Evolutionary conservation across 225 moss, liverwort and hornwort species (phyloP).

Genomic region (Sphagnum tenellum): DNA sequence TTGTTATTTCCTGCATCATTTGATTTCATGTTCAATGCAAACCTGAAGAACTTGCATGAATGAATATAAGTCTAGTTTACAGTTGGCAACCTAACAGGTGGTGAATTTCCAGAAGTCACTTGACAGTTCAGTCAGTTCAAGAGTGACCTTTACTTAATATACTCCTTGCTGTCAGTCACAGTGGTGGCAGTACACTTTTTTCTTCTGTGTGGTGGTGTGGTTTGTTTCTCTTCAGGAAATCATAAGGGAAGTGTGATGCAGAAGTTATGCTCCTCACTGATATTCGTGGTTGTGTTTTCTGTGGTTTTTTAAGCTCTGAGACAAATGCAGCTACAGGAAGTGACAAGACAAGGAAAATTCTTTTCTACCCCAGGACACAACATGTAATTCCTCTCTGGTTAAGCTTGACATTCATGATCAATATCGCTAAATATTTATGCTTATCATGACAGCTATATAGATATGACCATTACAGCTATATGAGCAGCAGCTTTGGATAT

Average conservation of each 20-base stretch:
- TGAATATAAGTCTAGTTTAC: not conserved
- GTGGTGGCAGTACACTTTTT: not conserved
- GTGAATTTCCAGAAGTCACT: too few relatives aligned
- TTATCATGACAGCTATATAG: too few relatives aligned
- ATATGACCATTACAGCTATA: too few relatives aligned
- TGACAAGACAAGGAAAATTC: constrained; percentile 22
- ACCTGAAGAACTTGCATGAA: not conserved
- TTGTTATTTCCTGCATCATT: not conserved
- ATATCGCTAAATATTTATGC: not conserved
- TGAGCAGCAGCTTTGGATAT: too few relatives aligned
- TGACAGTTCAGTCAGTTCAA: not conserved
- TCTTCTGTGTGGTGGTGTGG: too few relatives aligned
- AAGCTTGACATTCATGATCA: not conserved
- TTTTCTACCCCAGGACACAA: constrained; percentile 68
- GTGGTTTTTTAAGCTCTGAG: not conserved
- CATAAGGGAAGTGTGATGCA: too few relatives aligned
- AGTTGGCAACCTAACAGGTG: not conserved
- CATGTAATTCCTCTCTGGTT: constrained; percentile 17
- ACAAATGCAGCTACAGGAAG: not conserved
- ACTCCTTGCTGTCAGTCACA: not conserved
- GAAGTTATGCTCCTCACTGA: too few relatives aligned
- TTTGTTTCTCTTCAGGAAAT: too few relatives aligned
- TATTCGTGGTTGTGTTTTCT: not conserved
- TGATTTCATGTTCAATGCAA: too few relatives aligned
- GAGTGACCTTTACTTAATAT: not conserved